These are phyloP conservation scores for Cutaneotrichosporon mucoides DNA, from an alignment of 1,284 basidiomycete genomes.

Conservation along the genomic window DNA sequence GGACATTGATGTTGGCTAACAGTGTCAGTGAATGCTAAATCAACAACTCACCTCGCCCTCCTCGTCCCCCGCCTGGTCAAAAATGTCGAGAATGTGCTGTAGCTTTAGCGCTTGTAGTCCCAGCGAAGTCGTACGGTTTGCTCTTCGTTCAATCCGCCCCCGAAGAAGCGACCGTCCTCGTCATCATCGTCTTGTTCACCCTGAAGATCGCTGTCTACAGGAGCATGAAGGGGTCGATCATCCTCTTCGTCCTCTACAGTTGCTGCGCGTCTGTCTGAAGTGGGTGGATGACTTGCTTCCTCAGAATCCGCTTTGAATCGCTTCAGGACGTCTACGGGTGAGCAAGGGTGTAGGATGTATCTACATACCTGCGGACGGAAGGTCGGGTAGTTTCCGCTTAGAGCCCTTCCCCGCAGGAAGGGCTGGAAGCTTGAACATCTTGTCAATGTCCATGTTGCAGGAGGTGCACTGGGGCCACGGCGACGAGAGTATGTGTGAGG, in stretches of 20 bases:
- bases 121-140: conserved; percentile 68
- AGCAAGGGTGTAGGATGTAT: background rate
- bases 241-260: background rate
- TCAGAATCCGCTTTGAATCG: conserved; percentile 9
- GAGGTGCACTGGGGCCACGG: no score
- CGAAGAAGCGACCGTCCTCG: conserved; percentile 89
- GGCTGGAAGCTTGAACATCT: conserved; percentile 47
- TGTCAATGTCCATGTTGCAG: conserved; percentile 43
- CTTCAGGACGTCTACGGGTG: conserved; percentile 9
- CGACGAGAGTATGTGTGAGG: no score
- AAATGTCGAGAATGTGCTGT: conserved; percentile 63
- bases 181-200: conserved; percentile 63
- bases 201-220: background rate
- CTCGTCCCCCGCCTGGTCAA: conserved; percentile 60
- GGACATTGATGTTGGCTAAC: conserved; percentile 51
- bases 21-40: background rate
- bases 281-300: background rate
- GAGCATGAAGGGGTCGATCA: background rate
- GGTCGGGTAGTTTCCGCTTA: conserved; percentile 77
- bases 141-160: conserved; percentile 80
- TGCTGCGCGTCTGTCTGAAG: background rate
- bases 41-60: conserved; percentile 59
- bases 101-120: background rate
- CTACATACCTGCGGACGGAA: conserved; percentile 59
- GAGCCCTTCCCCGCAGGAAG: conserved; percentile 51